Evolutionary conservation across 495 filamentous ascomycete genomes (phyloP), one percentile per base, ranked within the genome.

Genomic region (Neurospora cerealis): DNA sequence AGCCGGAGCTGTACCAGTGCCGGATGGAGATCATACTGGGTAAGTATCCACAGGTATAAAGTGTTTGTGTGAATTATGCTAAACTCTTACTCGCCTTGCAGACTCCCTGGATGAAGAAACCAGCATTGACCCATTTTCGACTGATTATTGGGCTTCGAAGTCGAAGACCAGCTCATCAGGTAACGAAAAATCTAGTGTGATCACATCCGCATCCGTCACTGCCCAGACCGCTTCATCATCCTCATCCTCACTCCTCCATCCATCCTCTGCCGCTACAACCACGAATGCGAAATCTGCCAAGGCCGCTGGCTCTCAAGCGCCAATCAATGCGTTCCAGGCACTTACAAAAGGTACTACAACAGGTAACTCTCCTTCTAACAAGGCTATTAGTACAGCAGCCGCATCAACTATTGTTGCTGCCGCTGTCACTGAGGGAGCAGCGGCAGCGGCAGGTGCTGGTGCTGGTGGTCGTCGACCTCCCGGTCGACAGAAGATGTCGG

Each of bases 51-150:
- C n/a, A 28, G 8, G 21, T 15, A 39, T 13, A 13, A 21, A 39
- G 17, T 70, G 69, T 24, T 19, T 15, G 69, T 6, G 54, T 15
- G 74, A 9, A 17, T 34, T 24, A 28, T 69, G 21, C 75, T 80
- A 62, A 79, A 70, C 40, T 71, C 3, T 41, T 74, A 54, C 75
- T 69, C 24, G 17, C 0, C 15, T 44, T 6, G 6, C 69, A 84
- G 82, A 86, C 73, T 72, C 76, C 28, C 76, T 78, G 7, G 78
- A 81, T 9, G 79, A 80, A 77, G 82, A 82, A 87, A 89, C 42
- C 38, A 76, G 76, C 40, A 96, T 99, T 77, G 90, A 99, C 74
- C 96, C 96, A 0, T 97, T 94, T 78, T 94, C 93, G 0, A 89
- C 88, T 2, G 80, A 81, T 5, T 98, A 98, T 83, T 98, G 96